Evolutionary conservation across 2,329 filamentous ascomycete species (phyloP), one percentile per base, ranked within the genome.

Genomic region (Ophiocordyceps unilateralis): DNA sequence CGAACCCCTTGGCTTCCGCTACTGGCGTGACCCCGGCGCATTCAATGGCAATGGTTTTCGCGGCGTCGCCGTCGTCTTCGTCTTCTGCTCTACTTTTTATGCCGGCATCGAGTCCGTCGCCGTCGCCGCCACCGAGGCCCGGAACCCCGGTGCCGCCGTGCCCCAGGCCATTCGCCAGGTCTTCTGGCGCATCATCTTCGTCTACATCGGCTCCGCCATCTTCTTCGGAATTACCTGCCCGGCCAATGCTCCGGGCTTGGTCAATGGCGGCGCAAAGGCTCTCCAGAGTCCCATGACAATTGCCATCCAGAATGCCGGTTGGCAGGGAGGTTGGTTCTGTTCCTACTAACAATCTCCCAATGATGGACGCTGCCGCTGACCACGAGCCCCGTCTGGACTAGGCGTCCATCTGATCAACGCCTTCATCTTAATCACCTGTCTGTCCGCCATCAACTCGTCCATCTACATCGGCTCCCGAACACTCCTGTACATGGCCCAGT

Each of bases 401-500:
- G 58, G 60, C 30, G 79, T 82, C 1, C 76, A 88, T 54, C 69
- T 88, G 1, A 81, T 88, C 63, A 88, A 88, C 49, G 80, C 77
- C 34, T 80, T 85, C 53, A 83, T 85, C 51, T 70, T 88, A 41
- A 64, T 84, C 9, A 83, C 82, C 12, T 82, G 82, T 44, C 65
- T 85, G 32, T 78, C 72, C 1, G 80, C 81, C 17, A 73, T 81
- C 50, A 88, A 88, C 60, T 78, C 74, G 42, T 82, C 78, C 9
- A 81, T 88, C 47, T 88, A 87, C 57, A 83, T 88, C 49, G 77
- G 76, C 39, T 83, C 79, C 3, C 74, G 83, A 20, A 87, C 82
- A 0, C 61, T 89, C 1, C 62, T 87, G 0, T 86, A 77, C 62
- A 83, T 88, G 76, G 81, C 81, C 0, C 78, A 83, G 51, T 76